Evolutionary conservation across 2,329 filamentous ascomycete genomes (phyloP).

Genomic region (Mycosphaerelloides madeirae): DNA sequence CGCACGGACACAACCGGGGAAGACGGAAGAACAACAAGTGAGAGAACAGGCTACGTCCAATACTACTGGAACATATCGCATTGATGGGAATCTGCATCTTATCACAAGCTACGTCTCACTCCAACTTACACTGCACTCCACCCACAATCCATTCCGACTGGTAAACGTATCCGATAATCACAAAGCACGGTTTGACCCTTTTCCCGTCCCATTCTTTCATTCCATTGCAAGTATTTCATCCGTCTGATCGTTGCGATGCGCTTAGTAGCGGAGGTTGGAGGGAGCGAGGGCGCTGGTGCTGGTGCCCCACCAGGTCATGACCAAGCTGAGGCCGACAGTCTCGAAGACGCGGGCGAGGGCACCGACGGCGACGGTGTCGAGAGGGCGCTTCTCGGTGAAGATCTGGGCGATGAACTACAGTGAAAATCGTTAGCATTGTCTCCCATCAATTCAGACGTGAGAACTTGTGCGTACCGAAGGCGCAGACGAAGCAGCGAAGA

Average conservation of each 20-base stretch:
- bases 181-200: too few relatives aligned
- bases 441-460: background rate
- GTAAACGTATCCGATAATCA: too few relatives aligned
- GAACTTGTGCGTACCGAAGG: constrained; percentile 64
- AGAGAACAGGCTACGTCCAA: too few relatives aligned
- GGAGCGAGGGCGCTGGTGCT: constrained; percentile 85
- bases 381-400: constrained; percentile 83
- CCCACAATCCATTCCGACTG: too few relatives aligned
- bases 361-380: constrained; percentile 85
- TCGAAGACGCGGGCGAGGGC: constrained; percentile 81
- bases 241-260: background rate
- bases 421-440: background rate
- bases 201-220: too few relatives aligned
- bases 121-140: too few relatives aligned
- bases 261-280: constrained; percentile 61
- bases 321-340: constrained; percentile 84
- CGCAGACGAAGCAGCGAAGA: constrained; percentile 87
- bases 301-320: constrained; percentile 97
- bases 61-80: too few relatives aligned
- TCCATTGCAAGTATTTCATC: background rate
- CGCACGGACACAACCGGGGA: background rate
- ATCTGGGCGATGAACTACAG: constrained; percentile 76
- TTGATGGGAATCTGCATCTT: too few relatives aligned
- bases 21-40: background rate
- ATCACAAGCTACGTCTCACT: too few relatives aligned